Evolutionary conservation across 345 rosid species (phyloP).

Genomic region (Balakata baccata): DNA sequence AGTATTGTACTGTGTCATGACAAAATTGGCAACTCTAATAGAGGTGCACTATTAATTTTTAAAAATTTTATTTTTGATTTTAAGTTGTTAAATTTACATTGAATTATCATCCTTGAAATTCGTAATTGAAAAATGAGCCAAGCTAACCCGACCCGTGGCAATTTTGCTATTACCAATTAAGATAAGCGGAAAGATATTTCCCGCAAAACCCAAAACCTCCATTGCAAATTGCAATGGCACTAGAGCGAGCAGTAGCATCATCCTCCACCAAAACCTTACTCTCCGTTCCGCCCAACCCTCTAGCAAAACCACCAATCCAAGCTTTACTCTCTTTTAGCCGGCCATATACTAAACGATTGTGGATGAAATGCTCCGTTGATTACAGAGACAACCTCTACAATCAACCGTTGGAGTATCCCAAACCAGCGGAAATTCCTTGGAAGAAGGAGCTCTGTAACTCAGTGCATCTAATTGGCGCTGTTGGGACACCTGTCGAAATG

Average conservation of each 20-base stretch:
- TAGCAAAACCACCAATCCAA: conserved; percentile 10
- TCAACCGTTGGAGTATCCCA: conserved; percentile 27
- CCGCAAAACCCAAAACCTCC: conserved; percentile 6
- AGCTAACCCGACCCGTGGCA: not conserved
- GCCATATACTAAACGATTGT: not conserved
- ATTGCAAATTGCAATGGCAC: conserved; percentile 24
- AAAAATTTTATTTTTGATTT: too few species aligned
- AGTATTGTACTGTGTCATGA: too few species aligned
- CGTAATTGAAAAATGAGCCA: too few species aligned
- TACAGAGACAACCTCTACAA: conserved; percentile 26
- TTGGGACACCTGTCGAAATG: conserved; percentile 49
- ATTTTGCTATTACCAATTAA: too few species aligned
- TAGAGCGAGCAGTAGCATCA: conserved; percentile 18
- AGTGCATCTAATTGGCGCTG: conserved; percentile 54
- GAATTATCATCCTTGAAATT: too few species aligned
- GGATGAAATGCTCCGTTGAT: conserved; percentile 36
- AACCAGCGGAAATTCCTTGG: conserved; percentile 52
- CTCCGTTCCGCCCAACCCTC: conserved; percentile 15
- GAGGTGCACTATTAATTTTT: too few species aligned
- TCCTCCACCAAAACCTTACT: conserved; percentile 15
- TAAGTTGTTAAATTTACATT: too few species aligned
- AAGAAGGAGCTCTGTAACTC: conserved; percentile 53
- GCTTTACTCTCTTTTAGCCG: not conserved
- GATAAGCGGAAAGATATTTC: not conserved
- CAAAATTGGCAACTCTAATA: too few species aligned